Conservation (phyloP, 2,329 filamentous ascomycete species). For the Calonectria pseudoturangicola region DNA sequence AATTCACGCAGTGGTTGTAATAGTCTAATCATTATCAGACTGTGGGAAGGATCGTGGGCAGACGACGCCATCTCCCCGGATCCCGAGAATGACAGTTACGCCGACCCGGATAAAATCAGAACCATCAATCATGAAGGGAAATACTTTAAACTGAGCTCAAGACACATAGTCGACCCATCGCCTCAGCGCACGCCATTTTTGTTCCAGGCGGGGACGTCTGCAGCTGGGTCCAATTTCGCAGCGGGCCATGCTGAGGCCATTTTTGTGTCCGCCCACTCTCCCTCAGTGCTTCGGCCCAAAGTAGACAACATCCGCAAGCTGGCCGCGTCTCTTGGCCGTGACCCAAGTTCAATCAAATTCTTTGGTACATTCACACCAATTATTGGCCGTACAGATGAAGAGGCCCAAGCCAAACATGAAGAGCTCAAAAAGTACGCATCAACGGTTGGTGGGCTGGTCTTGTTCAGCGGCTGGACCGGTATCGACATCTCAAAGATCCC, state of each 20-base stretch:
- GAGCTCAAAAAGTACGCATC: constrained; percentile 72
- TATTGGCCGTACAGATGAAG: constrained; percentile 69
- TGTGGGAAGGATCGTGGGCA: constrained; percentile 74
- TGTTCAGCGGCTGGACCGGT: constrained; percentile 76
- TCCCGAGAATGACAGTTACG: constrained; percentile 72
- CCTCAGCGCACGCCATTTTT: constrained; percentile 75
- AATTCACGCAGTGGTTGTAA: neutral
- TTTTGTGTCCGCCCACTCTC: constrained; percentile 74
- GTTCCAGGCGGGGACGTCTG: constrained; percentile 76
- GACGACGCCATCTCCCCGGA: constrained; percentile 74
- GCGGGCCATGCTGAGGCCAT: constrained; percentile 76
- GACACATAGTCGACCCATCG: constrained; percentile 71
- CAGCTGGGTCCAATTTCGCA: constrained; percentile 74
- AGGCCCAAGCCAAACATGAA: constrained; percentile 71
- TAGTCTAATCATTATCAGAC: constrained; percentile 54
- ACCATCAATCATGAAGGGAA: constrained; percentile 77
- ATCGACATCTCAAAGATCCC: constrained; percentile 76
- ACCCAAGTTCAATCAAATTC: constrained; percentile 75
- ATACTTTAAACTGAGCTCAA: constrained; percentile 68
- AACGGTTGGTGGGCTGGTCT: constrained; percentile 71
- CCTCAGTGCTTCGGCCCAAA: constrained; percentile 68
- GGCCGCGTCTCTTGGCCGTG: constrained; percentile 70
- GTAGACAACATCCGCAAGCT: constrained; percentile 71
- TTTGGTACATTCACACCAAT: constrained; percentile 71
- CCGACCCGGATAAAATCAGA: constrained; percentile 75